Base-by-base conservation (phyloP, 1,284 basidiomycete species). In the Fomitiporia mediterranea region DNA sequence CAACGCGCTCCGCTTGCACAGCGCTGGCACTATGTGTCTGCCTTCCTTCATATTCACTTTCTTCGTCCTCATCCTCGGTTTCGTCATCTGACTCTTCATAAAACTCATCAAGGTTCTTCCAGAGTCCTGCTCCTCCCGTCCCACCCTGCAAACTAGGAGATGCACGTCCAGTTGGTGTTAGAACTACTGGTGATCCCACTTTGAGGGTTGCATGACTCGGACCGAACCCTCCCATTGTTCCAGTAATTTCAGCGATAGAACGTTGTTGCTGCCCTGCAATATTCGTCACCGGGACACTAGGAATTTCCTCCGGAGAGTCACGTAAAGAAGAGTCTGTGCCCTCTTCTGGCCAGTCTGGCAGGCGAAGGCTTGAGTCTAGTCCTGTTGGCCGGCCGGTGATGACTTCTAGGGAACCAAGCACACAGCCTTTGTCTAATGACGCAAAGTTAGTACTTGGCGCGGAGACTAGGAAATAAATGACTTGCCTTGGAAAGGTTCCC, bases 31-130 rank as follows among this genome's bases (percentile, higher is more conserved):
- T 30, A 40, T 17, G 2, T 2, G 7, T n/a, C n/a, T 50, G 19
- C 37, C 43, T 60, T 11, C 59, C 55, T 3, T 61, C 35, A 17
- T 51, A 51, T 34, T 69, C 70, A 21, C 64, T 68, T 13, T 72
- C 67, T 19, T 64, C 67, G 6, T 59, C 64, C 17, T 64, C 64
- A 38, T 62, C 61, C 27, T 69, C 70, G 5, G 61, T 65, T 5
- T 58, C 63, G 3, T 56, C 60, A 1, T 63, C 65, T 5, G 67
- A 66, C 1, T 66, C 67, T 2, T 65, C 67, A 15, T 64, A 66
- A 0, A 91, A 91, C 57, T 78, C 74, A 64, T 89, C 85, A 58
- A 91, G 68, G 67, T 90, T 79, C 53, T 69, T 79, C 73, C 76
- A 86, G 21, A 71, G 64, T 9, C 71, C 74, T 61, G 76, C 79